Conservation (phyloP, 495 filamentous ascomycete species). For the Aspergillus ellipticus region DNA sequence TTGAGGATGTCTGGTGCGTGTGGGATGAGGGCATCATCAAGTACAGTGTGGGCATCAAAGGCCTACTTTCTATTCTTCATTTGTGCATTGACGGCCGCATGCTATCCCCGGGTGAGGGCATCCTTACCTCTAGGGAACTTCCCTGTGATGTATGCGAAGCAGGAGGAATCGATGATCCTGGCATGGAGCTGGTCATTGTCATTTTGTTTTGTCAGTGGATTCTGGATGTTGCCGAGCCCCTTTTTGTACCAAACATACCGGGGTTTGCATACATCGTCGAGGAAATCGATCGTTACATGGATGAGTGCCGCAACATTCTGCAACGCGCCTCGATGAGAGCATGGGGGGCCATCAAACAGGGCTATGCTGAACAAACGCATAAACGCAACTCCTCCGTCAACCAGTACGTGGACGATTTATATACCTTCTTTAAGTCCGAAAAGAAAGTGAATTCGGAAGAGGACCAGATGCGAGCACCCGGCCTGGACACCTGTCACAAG, state of each 20-base stretch:
- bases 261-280: constrained; percentile 11
- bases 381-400: constrained; percentile 12
- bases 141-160: constrained; percentile 2
- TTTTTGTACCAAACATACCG: constrained; percentile 14
- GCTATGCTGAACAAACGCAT: constrained; percentile 14
- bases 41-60: constrained; percentile 19
- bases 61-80: constrained; percentile 14
- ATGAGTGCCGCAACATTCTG: constrained; percentile 26
- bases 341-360: constrained; percentile 27
- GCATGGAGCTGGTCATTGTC: constrained; percentile 34
- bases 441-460: not conserved
- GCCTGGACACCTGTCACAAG: constrained; percentile 20
- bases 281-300: constrained; percentile 14
- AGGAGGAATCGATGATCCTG: constrained; percentile 20
- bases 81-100: constrained; percentile 9
- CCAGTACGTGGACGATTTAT: constrained; percentile 24
- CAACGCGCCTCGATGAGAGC: constrained; percentile 27
- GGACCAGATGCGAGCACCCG: constrained; percentile 13
- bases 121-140: constrained; percentile 17
- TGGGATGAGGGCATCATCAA: constrained; percentile 29
- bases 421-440: constrained; percentile 7
- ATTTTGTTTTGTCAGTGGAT: constrained; percentile 35
- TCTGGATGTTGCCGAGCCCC: constrained; percentile 27
- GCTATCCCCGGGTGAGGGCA: constrained; percentile 10
- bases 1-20: constrained; percentile 23